Conservation (phyloP, 139 green algal genomes). For the Asterochloris sp. region DNA sequence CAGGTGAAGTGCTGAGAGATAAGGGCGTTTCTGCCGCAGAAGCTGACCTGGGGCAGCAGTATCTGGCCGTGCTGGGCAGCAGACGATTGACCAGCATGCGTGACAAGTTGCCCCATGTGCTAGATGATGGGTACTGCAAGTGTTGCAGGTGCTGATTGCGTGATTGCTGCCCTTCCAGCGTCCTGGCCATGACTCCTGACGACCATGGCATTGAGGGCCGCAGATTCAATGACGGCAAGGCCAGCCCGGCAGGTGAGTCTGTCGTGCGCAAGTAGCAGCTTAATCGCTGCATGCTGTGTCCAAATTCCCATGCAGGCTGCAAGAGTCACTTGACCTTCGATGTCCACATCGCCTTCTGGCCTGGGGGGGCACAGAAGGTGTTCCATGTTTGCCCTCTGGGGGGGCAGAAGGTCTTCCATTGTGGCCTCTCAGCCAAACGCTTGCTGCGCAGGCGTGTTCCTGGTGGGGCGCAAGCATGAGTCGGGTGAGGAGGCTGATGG, state of each 20-base stretch:
- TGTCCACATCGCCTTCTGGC: too few species aligned
- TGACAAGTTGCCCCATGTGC: background rate
- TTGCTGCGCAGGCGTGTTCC: background rate
- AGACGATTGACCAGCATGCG: background rate
- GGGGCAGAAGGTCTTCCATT: too few species aligned
- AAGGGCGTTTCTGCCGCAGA: background rate
- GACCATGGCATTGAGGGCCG: conserved; percentile 1
- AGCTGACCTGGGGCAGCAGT: background rate
- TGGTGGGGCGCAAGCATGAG: conserved; percentile 10
- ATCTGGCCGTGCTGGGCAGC: background rate
- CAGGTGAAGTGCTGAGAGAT: background rate
- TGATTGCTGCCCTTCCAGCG: background rate
- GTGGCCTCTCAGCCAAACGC: too few species aligned
- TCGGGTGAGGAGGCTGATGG: background rate
- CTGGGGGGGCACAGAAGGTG: too few species aligned
- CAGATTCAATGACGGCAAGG: conserved; percentile 18
- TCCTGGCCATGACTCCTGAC: conserved; percentile 6
- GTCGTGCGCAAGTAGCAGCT: too few species aligned
- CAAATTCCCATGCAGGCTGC: too few species aligned
- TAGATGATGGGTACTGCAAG: too few species aligned
- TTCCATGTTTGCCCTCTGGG: too few species aligned
- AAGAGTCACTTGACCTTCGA: too few species aligned
- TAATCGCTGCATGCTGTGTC: too few species aligned
- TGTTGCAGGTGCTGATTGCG: background rate
- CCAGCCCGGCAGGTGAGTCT: background rate